Conservation (phyloP, 1,139 yeast species). For the Yamadazyma pseudoaaseri region DNA sequence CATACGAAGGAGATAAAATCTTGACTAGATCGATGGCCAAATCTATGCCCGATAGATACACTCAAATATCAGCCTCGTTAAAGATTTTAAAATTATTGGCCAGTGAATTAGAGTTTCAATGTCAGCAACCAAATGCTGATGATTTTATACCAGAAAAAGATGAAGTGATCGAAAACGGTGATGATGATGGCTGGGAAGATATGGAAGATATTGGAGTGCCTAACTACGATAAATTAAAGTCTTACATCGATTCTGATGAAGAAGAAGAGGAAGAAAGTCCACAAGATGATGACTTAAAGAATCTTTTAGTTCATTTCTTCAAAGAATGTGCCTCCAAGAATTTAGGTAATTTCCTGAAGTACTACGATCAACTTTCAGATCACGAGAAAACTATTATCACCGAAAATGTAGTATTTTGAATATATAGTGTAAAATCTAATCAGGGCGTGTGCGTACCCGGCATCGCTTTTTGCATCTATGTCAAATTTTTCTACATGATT, state of each 20-base stretch:
- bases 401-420: conserved; percentile 26
- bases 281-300: conserved; percentile 42
- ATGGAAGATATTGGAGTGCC: conserved; percentile 65
- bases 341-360: conserved; percentile 51
- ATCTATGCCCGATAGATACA: conserved; percentile 59
- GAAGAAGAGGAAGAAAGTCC: conserved; percentile 36
- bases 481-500: conserved; percentile 3
- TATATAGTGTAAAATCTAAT: background rate
- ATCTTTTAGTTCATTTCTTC: conserved; percentile 58
- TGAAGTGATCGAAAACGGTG: conserved; percentile 38
- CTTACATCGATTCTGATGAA: conserved; percentile 50
- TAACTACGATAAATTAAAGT: conserved; percentile 55
- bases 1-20: conserved; percentile 60
- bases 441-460: background rate
- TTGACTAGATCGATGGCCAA: conserved; percentile 84
- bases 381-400: conserved; percentile 57
- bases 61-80: conserved; percentile 64
- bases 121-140: conserved; percentile 43
- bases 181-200: conserved; percentile 76
- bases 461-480: too few species aligned
- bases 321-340: conserved; percentile 58
- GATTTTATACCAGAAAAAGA: conserved; percentile 30
- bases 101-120: conserved; percentile 66
- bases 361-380: conserved; percentile 52
- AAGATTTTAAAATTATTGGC: conserved; percentile 73